Conservation (phyloP, 495 filamentous ascomycete species). For the Xylaria acuta region DNA sequence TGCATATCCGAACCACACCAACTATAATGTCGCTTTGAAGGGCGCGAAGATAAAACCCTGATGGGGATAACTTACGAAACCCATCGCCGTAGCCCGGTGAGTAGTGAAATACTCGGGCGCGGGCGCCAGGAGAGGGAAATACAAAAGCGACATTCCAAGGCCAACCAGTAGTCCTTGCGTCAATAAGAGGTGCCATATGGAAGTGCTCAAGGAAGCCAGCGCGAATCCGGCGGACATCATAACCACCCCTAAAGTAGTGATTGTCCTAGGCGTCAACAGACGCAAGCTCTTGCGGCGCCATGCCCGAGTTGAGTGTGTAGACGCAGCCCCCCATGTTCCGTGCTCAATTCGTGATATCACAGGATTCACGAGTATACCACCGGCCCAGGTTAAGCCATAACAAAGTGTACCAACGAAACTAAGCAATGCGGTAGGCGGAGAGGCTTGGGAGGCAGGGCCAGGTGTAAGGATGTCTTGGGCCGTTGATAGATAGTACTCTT, state of each 20-base stretch:
- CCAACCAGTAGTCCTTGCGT: conserved; percentile 57
- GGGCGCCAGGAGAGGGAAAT: conserved; percentile 55
- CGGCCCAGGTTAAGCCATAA: conserved; percentile 57
- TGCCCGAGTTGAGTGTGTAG: conserved; percentile 30
- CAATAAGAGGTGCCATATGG: conserved; percentile 55
- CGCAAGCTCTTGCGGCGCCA: conserved; percentile 37
- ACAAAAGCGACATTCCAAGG: conserved; percentile 55
- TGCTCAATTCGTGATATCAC: conserved; percentile 51
- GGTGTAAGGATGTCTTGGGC: conserved; percentile 46
- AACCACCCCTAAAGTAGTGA: conserved; percentile 45
- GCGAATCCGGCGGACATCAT: conserved; percentile 46
- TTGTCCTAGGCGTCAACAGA: conserved; percentile 33
- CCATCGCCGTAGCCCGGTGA: conserved; percentile 57
- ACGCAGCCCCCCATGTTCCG: conserved; percentile 33
- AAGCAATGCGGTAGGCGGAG: conserved; percentile 48
- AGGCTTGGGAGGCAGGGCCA: conserved; percentile 34
- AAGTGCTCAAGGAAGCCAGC: conserved; percentile 44
- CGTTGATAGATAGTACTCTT: conserved; percentile 55
- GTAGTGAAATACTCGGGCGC: conserved; percentile 58
- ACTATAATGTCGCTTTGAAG: neutral
- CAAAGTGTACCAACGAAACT: conserved; percentile 59
- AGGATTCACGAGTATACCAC: conserved; percentile 56
- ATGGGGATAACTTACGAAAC: conserved; percentile 44
- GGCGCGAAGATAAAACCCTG: neutral
- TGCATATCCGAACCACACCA: neutral